Evolutionary conservation across 1,284 basidiomycete species (phyloP).

Genomic region (Leccinum pachyderme): DNA sequence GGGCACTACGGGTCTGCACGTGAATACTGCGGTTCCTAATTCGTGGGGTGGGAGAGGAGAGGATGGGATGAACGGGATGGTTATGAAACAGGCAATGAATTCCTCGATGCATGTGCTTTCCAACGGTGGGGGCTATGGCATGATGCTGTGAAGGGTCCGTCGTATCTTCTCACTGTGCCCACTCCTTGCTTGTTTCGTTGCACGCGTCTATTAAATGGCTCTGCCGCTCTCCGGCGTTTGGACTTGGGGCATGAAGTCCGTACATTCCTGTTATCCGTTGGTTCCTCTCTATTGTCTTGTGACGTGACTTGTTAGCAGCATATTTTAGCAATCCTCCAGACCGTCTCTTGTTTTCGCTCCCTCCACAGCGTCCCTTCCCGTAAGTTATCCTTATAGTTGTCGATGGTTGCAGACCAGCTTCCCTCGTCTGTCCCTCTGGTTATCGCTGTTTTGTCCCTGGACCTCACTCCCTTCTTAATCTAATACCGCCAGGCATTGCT

Average conservation of each 20-base stretch:
- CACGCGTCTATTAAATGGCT: constrained; percentile 10
- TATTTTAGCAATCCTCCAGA: constrained; percentile 7
- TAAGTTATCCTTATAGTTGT: constrained; percentile 15
- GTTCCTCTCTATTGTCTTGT: constrained; percentile 8
- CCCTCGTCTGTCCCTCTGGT: not conserved
- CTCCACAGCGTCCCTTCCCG: not conserved
- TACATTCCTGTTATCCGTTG: constrained; percentile 13
- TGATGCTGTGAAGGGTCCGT: constrained; percentile 39
- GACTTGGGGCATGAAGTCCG: constrained; percentile 13
- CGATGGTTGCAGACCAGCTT: constrained; percentile 12
- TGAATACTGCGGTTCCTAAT: constrained; percentile 27
- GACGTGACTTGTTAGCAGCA: constrained; percentile 12
- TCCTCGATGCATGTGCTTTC: constrained; percentile 39
- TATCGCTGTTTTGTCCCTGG: constrained; percentile 1
- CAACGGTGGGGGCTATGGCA: constrained; percentile 36
- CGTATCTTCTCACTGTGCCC: constrained; percentile 9
- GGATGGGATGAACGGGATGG: constrained; percentile 34
- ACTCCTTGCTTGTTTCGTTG: constrained; percentile 7
- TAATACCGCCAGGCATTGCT: constrained; percentile 22
- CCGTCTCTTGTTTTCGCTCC: constrained; percentile 9
- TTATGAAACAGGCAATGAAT: constrained; percentile 34
- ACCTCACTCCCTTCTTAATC: constrained; percentile 6
- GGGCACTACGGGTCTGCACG: constrained; percentile 19
- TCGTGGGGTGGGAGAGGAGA: constrained; percentile 32
- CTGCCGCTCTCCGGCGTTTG: constrained; percentile 9